Percentiles rank a stretch among this genome's conserved stretches.
phyloP scores from a whole-genome alignment of 768 basidiomycete species.

The Hortiboletus flavorubellus region DNA sequence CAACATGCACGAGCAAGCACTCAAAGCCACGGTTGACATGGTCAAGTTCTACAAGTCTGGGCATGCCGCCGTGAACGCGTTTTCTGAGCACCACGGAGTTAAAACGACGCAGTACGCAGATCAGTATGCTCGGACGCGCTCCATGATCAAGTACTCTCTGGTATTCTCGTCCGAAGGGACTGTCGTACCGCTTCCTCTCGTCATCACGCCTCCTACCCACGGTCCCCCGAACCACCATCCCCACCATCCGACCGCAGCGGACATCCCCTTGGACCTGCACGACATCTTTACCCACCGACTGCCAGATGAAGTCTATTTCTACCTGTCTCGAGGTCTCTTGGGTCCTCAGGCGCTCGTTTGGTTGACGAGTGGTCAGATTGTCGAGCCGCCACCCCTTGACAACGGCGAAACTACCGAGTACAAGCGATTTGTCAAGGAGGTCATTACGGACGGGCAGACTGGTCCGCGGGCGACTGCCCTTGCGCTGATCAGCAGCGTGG shows the following conservation, averaged over 20 bases:
- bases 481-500: slow-evolving; percentile 79
- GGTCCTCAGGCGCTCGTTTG: slow-evolving; percentile 91
- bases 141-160: slow-evolving; percentile 89
- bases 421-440: slow-evolving; percentile 91
- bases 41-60: slow-evolving; percentile 92
- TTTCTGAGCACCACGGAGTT: slow-evolving; percentile 77
- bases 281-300: slow-evolving; percentile 93
- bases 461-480: slow-evolving; percentile 90
- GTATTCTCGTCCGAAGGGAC: slow-evolving; percentile 85
- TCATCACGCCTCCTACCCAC: slow-evolving; percentile 48
- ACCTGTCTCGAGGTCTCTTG: slow-evolving; percentile 88
- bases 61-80: slow-evolving; percentile 72
- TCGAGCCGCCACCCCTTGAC: slow-evolving; percentile 86
- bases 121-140: slow-evolving; percentile 82
- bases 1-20: slow-evolving; percentile 71
- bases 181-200: slow-evolving; percentile 78
- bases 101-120: slow-evolving; percentile 79
- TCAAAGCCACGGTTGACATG: slow-evolving; percentile 88
- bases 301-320: slow-evolving; percentile 96
- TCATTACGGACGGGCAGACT: slow-evolving; percentile 92
- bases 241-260: slow-evolving; percentile 75
- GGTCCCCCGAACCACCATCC: slow-evolving; percentile 54
- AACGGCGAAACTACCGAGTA: slow-evolving; percentile 96
- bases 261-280: slow-evolving; percentile 88
- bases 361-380: slow-evolving; percentile 83